Evolutionary conservation across 2,329 filamentous ascomycete species (phyloP).

Genomic region (Pochonia chlamydosporia): DNA sequence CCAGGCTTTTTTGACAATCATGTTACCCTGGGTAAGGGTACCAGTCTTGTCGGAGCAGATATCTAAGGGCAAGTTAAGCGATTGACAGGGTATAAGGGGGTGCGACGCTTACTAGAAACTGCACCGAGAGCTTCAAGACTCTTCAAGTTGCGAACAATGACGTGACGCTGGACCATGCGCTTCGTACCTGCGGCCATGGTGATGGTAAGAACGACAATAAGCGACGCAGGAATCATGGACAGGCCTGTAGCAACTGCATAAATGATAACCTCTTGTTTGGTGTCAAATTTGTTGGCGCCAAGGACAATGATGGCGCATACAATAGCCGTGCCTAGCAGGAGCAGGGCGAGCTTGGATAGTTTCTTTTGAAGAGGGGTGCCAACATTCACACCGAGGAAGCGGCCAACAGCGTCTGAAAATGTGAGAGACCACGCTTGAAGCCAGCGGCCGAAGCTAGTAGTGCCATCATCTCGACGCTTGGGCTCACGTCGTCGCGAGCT

Average conservation of each 20-base stretch:
- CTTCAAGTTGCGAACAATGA: constrained; percentile 46
- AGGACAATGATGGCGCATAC: constrained; percentile 40
- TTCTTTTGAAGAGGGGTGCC: constrained; percentile 67
- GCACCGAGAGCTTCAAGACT: constrained; percentile 48
- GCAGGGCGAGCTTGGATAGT: constrained; percentile 62
- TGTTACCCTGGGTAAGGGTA: constrained; percentile 46
- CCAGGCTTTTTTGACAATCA: constrained; percentile 49
- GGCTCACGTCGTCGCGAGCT: constrained; percentile 26
- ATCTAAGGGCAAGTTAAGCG: constrained; percentile 25
- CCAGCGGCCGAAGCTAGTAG: constrained; percentile 23
- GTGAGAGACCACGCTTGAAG: constrained; percentile 32
- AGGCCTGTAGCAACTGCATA: constrained; percentile 41
- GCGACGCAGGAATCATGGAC: constrained; percentile 45
- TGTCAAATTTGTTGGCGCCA: constrained; percentile 33
- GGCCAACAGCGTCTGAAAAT: constrained; percentile 27
- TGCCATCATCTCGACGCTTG: constrained; percentile 39
- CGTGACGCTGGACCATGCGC: constrained; percentile 46
- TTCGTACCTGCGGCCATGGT: constrained; percentile 53
- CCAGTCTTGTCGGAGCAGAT: constrained; percentile 55
- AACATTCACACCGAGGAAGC: constrained; percentile 44
- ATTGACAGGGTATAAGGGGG: constrained; percentile 2
- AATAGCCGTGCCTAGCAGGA: constrained; percentile 57
- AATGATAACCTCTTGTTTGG: constrained; percentile 34
- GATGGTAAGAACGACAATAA: constrained; percentile 50
- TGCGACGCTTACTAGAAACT: constrained; percentile 35